Evolutionary conservation across 805 yeast genomes (phyloP).

Genomic region (Naumovozyma baii): DNA sequence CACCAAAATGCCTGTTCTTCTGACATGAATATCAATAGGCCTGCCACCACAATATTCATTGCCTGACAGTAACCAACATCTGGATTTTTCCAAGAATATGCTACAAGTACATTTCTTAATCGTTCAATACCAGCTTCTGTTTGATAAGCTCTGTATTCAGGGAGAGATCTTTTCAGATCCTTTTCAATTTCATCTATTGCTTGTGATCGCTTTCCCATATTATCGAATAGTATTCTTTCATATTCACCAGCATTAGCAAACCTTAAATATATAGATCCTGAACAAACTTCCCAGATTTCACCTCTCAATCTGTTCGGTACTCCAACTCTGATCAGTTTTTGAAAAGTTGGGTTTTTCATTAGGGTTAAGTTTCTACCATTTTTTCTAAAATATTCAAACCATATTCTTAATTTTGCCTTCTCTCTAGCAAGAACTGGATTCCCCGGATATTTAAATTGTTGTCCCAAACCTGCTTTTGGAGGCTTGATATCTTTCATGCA

Average conservation of each 20-base stretch:
- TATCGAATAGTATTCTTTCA: constrained; percentile 44
- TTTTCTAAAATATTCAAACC: constrained; percentile 83
- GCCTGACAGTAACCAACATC: constrained; percentile 98
- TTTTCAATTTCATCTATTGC: constrained; percentile 96
- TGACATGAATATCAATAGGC: constrained; percentile 69
- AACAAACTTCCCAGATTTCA: constrained; percentile 88
- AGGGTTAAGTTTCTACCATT: constrained; percentile 80
- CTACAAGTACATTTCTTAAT: constrained; percentile 78
- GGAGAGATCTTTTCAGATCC: constrained; percentile 86
- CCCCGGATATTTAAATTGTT: constrained; percentile 80
- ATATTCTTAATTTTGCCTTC: constrained; percentile 74
- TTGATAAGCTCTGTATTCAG: constrained; percentile 94
- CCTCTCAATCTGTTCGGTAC: constrained; percentile 92
- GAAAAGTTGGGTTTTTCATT: constrained; percentile 65
- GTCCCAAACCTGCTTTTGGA: constrained; percentile 81
- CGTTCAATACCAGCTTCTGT: constrained; percentile 74
- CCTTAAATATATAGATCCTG: constrained; percentile 75
- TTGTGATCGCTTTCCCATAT: constrained; percentile 54
- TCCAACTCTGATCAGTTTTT: constrained; percentile 79
- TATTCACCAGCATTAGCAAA: constrained; percentile 55
- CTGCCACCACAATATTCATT: constrained; percentile 89
- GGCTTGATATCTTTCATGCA: constrained; percentile 36
- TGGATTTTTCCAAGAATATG: constrained; percentile 94
- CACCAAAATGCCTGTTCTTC: constrained; percentile 99
- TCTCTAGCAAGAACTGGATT: constrained; percentile 69